Evolutionary conservation across 2,329 filamentous ascomycete species (phyloP).

Genomic region (Aspergillus sp.): DNA sequence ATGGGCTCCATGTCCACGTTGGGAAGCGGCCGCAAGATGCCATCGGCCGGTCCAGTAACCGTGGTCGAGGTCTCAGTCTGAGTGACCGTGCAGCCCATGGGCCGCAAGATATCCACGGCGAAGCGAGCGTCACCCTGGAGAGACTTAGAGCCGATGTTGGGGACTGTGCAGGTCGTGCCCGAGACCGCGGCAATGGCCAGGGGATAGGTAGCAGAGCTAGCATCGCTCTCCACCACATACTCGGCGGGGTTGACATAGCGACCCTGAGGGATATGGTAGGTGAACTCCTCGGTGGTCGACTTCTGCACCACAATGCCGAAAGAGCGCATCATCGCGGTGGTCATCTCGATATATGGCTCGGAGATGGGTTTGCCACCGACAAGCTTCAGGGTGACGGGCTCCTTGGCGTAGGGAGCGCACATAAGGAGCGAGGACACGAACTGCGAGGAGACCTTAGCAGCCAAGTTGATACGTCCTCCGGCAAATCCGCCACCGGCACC

Average conservation of each 20-base stretch:
- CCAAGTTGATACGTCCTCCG: slow-evolving; percentile 84
- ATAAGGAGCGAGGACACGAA: slow-evolving; percentile 96
- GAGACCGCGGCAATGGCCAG: slow-evolving; percentile 92
- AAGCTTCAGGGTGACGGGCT: slow-evolving; percentile 82
- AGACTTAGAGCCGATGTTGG: slow-evolving; percentile 90
- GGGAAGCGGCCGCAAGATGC: slow-evolving; percentile 69
- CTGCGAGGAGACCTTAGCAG: slow-evolving; percentile 96
- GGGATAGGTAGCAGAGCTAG: slow-evolving; percentile 95
- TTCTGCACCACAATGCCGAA: slow-evolving; percentile 81
- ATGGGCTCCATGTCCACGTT: slow-evolving; percentile 98
- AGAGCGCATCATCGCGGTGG: slow-evolving; percentile 91
- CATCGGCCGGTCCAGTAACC: slow-evolving; percentile 79
- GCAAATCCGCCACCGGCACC: slow-evolving; percentile 77
- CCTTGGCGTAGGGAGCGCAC: slow-evolving; percentile 95
- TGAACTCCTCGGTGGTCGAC: slow-evolving; percentile 77
- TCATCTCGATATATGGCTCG: slow-evolving; percentile 98
- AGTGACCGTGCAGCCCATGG: slow-evolving; percentile 90
- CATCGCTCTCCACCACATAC: slow-evolving; percentile 94
- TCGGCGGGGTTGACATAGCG: slow-evolving; percentile 77
- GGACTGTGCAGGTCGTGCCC: slow-evolving; percentile 90
- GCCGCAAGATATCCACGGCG: slow-evolving; percentile 80
- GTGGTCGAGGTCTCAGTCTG: slow-evolving; percentile 86
- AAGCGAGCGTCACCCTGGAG: slow-evolving; percentile 94
- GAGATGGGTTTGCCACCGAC: slow-evolving; percentile 98
- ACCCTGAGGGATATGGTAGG: slow-evolving; percentile 88